These are phyloP conservation scores for Metschnikowia lochheadii DNA, from an alignment of 805 yeast species.

Conservation along the genomic window DNA sequence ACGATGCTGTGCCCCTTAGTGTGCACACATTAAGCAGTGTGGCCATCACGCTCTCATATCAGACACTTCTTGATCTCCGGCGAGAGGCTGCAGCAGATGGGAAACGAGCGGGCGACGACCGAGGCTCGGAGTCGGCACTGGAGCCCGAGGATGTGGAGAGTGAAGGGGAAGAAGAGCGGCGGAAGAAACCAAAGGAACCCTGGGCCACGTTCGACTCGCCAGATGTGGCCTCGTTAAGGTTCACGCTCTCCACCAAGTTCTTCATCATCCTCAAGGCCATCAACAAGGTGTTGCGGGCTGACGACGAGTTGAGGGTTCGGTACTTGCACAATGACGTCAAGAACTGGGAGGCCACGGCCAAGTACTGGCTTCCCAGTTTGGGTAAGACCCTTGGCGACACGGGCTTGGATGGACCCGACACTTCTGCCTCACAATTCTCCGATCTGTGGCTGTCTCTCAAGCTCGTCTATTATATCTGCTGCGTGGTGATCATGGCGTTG, in stretches of 20 bases:
- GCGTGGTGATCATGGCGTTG: constrained; percentile 31
- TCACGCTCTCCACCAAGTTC: constrained; percentile 31
- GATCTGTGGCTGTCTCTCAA: constrained; percentile 16
- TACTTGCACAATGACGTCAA: constrained; percentile 37
- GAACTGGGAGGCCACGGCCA: constrained; percentile 22
- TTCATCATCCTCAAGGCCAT: constrained; percentile 38
- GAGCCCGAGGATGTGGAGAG: not conserved
- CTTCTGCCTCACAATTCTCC: constrained; percentile 15
- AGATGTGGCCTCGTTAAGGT: constrained; percentile 28
- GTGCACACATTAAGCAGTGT: constrained; percentile 52
- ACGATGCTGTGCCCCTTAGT: constrained; percentile 50
- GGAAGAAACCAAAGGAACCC: constrained; percentile 4
- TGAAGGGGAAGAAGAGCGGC: not conserved
- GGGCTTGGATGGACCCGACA: constrained; percentile 6
- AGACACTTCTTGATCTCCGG: constrained; percentile 17
- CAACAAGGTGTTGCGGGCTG: constrained; percentile 34
- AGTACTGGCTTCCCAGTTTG: constrained; percentile 26
- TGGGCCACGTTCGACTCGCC: constrained; percentile 10
- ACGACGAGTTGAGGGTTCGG: constrained; percentile 40
- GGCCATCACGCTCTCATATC: constrained; percentile 39
- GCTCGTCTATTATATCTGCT: constrained; percentile 27
- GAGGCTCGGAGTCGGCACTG: not conserved
- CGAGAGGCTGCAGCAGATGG: not conserved
- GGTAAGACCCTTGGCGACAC: not conserved
- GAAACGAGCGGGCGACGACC: not conserved